These are phyloP conservation scores for Mycogone perniciosa DNA, from an alignment of 2,329 filamentous ascomycete genomes.

Conservation along the genomic window DNA sequence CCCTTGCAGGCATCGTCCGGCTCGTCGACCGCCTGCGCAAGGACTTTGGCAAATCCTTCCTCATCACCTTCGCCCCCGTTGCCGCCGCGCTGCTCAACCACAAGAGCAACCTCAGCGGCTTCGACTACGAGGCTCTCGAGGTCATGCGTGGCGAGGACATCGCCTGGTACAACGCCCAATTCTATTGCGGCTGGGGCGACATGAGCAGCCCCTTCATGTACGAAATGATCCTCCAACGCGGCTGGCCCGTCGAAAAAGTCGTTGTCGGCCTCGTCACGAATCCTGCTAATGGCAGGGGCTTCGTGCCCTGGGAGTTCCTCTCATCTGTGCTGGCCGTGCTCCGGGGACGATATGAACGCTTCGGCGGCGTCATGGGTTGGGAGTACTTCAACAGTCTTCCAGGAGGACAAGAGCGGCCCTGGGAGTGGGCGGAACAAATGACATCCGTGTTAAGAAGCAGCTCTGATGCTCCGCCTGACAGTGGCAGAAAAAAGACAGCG, in stretches of 20 bases:
- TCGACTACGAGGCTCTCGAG: conserved; percentile 72
- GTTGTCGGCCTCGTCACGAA: conserved; percentile 79
- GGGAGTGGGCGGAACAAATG: conserved; percentile 72
- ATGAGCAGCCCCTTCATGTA: conserved; percentile 41
- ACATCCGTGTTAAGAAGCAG: conserved; percentile 36
- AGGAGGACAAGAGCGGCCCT: conserved; percentile 55
- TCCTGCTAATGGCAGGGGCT: conserved; percentile 60
- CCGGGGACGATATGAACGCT: conserved; percentile 50
- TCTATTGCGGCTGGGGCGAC: conserved; percentile 84
- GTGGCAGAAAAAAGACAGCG: background rate
- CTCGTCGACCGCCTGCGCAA: conserved; percentile 60
- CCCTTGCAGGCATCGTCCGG: conserved; percentile 57
- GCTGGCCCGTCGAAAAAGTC: conserved; percentile 67
- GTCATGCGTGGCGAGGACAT: conserved; percentile 59
- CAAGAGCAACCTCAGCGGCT: conserved; percentile 65
- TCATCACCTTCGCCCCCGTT: conserved; percentile 77
- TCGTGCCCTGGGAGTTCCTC: conserved; percentile 42
- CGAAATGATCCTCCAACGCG: conserved; percentile 47
- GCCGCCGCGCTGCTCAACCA: conserved; percentile 60
- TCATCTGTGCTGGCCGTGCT: conserved; percentile 37
- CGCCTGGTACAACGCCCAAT: conserved; percentile 84
- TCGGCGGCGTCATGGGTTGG: conserved; percentile 92
- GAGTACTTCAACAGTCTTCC: conserved; percentile 85
- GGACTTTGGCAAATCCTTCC: conserved; percentile 64
- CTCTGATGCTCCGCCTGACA: background rate